These are phyloP conservation scores for Solanum verrucosum DNA, from an alignment of 257 asterid genomes.

Conservation along the genomic window DNA sequence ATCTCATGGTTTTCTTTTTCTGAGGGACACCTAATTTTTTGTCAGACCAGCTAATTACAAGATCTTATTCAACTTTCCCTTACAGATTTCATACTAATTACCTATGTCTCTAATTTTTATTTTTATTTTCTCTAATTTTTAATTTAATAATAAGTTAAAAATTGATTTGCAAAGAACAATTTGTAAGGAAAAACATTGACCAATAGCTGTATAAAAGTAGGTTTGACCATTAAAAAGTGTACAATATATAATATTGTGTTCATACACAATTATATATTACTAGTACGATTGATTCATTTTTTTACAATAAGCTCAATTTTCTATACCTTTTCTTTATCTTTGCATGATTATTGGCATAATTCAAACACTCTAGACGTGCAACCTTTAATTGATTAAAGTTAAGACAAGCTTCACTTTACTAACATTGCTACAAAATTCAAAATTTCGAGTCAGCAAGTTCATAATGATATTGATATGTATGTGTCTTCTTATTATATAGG, in stretches of 20 bases:
- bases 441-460: not conserved
- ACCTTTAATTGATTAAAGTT: not conserved
- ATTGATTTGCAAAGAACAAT: not conserved
- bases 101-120: not conserved
- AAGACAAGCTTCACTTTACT: conserved; percentile 6
- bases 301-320: not conserved
- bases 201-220: not conserved
- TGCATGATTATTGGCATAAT: not conserved
- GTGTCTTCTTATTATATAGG: not conserved
- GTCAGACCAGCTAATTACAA: not conserved
- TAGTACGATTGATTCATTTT: not conserved
- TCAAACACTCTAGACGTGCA: not conserved
- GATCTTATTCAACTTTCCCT: not conserved
- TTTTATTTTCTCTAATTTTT: not conserved
- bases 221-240: not conserved
- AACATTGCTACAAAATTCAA: not conserved
- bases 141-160: not conserved
- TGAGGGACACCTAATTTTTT: not conserved
- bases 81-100: not conserved
- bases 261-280: not conserved
- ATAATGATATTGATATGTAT: not conserved
- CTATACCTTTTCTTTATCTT: not conserved
- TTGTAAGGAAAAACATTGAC: not conserved
- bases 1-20: not conserved
- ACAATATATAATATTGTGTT: not conserved